These are phyloP conservation scores for Boletus rubroflammeus DNA, from an alignment of 768 basidiomycete species.

Conservation along the genomic window DNA sequence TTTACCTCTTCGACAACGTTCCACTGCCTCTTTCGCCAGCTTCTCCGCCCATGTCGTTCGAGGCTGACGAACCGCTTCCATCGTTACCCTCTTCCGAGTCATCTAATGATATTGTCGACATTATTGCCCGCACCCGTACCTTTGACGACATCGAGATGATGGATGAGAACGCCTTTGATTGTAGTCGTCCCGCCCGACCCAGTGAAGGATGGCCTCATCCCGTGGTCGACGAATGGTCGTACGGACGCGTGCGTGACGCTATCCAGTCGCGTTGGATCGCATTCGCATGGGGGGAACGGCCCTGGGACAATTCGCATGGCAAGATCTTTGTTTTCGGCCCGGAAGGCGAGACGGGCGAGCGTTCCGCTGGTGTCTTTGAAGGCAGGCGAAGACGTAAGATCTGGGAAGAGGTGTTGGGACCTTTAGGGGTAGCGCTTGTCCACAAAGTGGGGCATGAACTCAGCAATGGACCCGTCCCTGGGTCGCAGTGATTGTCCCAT, in stretches of 20 bases:
- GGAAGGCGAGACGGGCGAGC: constrained; percentile 77
- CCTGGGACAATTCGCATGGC: constrained; percentile 55
- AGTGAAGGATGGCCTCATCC: constrained; percentile 50
- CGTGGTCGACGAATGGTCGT: constrained; percentile 64
- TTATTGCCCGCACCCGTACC: constrained; percentile 16
- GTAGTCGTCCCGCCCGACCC: constrained; percentile 8
- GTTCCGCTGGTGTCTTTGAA: constrained; percentile 60
- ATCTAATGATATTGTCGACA: constrained; percentile 20
- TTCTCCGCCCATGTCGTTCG: constrained; percentile 32
- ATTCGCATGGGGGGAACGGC: constrained; percentile 70
- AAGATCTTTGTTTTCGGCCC: constrained; percentile 80
- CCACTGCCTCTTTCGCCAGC: constrained; percentile 47
- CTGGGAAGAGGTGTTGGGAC: constrained; percentile 67
- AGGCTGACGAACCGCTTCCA: constrained; percentile 30
- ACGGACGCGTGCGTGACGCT: constrained; percentile 61
- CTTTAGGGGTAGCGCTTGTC: constrained; percentile 61
- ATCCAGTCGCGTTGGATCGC: constrained; percentile 73
- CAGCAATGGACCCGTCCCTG: constrained; percentile 57
- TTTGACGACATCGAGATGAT: constrained; percentile 28
- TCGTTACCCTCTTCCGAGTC: constrained; percentile 30
- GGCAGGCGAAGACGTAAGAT: constrained; percentile 54
- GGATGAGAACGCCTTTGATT: constrained; percentile 22
- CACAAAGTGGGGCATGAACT: constrained; percentile 75
- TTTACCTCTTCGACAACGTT: constrained; percentile 77
- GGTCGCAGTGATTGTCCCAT: constrained; percentile 16